A percentile compares a stretch with the other conserved stretches of the same genome.
phyloP scores from a whole-genome alignment of 345 rosid species.

The Melaleuca alternifolia region DNA sequence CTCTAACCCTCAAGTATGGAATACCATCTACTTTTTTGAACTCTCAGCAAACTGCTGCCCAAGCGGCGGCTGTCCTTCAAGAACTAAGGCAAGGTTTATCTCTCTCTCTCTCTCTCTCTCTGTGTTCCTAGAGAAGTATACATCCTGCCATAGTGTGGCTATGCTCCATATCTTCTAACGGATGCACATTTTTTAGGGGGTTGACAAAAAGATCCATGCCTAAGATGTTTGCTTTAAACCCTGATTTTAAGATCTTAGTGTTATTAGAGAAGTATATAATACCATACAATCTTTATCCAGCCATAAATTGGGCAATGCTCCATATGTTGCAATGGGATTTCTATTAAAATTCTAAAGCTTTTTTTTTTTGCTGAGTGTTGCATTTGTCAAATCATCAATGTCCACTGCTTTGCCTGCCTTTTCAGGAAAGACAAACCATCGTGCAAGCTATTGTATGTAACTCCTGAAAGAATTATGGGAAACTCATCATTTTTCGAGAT shows the following conservation, averaged over 20 bases:
- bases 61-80: conserved; percentile 65
- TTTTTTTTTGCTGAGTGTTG: neutral
- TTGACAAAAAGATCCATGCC: neutral
- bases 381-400: neutral
- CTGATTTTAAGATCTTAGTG: neutral
- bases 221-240: neutral
- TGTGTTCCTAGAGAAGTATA: neutral
- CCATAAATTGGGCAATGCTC: neutral
- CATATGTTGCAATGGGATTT: neutral
- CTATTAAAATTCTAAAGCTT: neutral
- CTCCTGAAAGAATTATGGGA: conserved; percentile 86
- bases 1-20: conserved; percentile 70
- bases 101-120: neutral
- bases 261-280: neutral
- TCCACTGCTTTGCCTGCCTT: neutral
- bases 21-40: conserved; percentile 80
- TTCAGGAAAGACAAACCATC: conserved; percentile 67
- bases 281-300: neutral
- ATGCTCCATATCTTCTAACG: neutral
- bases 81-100: conserved; percentile 69
- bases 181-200: neutral
- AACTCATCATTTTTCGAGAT: conserved; percentile 52
- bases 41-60: conserved; percentile 83
- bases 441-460: conserved; percentile 85
- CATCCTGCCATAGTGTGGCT: neutral